phyloP scores from a whole-genome alignment of 2,329 filamentous ascomycete genomes.

The Phyllosticta ampelicida region DNA sequence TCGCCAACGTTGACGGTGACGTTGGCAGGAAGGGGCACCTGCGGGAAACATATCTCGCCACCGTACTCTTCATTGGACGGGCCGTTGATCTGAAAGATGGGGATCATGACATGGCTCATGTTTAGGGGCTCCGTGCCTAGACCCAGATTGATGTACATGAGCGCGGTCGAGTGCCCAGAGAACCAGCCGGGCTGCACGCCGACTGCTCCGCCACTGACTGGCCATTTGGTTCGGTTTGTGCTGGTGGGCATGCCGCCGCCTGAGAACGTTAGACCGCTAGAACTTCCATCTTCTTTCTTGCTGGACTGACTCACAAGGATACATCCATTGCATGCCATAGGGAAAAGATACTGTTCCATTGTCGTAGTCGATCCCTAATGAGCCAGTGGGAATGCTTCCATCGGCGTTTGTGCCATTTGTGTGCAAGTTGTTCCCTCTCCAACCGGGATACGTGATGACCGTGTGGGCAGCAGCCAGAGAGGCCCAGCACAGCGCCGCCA shows the following conservation, averaged over 20 bases:
- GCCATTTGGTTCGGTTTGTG: slow-evolving; percentile 85
- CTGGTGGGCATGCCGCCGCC: slow-evolving; percentile 74
- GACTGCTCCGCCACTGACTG: slow-evolving; percentile 73
- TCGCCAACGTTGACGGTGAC: slow-evolving; percentile 66
- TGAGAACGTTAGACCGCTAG: slow-evolving; percentile 28
- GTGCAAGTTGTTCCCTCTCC: slow-evolving; percentile 76
- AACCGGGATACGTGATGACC: slow-evolving; percentile 78
- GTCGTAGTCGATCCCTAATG: slow-evolving; percentile 35
- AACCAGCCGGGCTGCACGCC: slow-evolving; percentile 95
- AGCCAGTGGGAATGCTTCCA: slow-evolving; percentile 27
- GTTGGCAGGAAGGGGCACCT: slow-evolving; percentile 71
- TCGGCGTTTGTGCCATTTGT: slow-evolving; percentile 52
- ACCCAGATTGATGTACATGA: slow-evolving; percentile 86
- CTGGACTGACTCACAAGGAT: slow-evolving; percentile 61
- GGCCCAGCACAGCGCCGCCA: slow-evolving; percentile 19
- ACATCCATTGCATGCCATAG: slow-evolving; percentile 91
- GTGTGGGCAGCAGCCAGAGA: slow-evolving; percentile 54
- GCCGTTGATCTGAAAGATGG: slow-evolving; percentile 72
- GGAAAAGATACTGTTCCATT: slow-evolving; percentile 47
- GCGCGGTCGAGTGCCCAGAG: slow-evolving; percentile 69
- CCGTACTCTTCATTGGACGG: slow-evolving; percentile 77
- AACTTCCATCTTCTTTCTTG: background rate
- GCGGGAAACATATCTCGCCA: slow-evolving; percentile 78
- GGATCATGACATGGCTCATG: slow-evolving; percentile 75
- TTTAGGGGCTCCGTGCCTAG: slow-evolving; percentile 71